phyloP scores from a whole-genome alignment of 2,329 filamentous ascomycete species.

The Arachnomyces sp. region DNA sequence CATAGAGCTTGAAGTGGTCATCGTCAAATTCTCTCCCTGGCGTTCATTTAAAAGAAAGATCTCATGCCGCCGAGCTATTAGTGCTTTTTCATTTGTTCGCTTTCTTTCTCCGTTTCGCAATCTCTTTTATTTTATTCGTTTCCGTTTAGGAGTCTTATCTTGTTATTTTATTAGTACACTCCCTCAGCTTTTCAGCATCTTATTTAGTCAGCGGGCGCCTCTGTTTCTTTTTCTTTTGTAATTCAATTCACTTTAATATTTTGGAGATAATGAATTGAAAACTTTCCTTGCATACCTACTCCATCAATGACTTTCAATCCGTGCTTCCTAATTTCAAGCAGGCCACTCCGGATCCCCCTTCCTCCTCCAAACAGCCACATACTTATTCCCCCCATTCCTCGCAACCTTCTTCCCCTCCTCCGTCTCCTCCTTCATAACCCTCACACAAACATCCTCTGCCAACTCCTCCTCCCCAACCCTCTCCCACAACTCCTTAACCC shows the following conservation, averaged over 20 bases:
- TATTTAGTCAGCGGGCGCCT: too few relatives aligned
- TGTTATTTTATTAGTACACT: neutral
- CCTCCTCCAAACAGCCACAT: conserved; percentile 79
- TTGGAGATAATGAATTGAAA: neutral
- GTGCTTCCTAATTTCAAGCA: conserved; percentile 14
- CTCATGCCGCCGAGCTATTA: neutral
- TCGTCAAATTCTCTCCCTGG: too few relatives aligned
- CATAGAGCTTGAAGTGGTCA: too few relatives aligned
- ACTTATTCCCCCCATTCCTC: conserved; percentile 84
- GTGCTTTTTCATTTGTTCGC: neutral
- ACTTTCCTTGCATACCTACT: too few relatives aligned
- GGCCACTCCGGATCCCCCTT: conserved; percentile 70
- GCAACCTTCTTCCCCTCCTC: conserved; percentile 97
- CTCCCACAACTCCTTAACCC: conserved; percentile 59
- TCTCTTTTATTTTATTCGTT: too few relatives aligned
- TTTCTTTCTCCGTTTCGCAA: neutral
- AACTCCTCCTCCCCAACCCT: conserved; percentile 54
- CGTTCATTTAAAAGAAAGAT: too few relatives aligned
- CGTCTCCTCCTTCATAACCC: conserved; percentile 65
- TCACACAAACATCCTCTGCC: conserved; percentile 52
- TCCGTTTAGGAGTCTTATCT: neutral
- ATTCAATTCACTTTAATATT: neutral
- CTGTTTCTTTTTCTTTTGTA: too few relatives aligned
- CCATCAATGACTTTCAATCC: too few relatives aligned
- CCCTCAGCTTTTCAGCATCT: too few relatives aligned